Evolutionary conservation across 768 basidiomycete species (phyloP).

Genomic region (Arthromyces matolae): DNA sequence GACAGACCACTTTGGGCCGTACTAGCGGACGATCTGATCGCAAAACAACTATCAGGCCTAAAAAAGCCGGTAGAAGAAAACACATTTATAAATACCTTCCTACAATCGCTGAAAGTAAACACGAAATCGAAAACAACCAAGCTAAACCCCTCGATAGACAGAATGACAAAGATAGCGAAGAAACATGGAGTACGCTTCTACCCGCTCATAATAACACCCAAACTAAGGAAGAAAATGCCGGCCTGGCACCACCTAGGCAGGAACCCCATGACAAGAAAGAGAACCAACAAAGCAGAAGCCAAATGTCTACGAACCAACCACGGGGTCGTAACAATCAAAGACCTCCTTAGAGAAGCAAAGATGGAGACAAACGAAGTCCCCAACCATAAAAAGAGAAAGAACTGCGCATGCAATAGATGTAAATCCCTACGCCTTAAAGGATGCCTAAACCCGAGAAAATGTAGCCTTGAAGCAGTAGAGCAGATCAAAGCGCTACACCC

Average conservation of each 20-base stretch:
- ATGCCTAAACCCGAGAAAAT: no score
- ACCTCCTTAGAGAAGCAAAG: not conserved
- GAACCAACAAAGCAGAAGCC: not conserved
- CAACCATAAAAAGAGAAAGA: not conserved
- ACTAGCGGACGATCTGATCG: not conserved
- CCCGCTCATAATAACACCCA: not conserved
- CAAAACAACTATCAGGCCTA: slow-evolving; percentile 9
- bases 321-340: not conserved
- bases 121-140: no score
- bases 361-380: not conserved
- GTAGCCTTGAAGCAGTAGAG: no score
- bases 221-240: not conserved
- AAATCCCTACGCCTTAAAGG: no score
- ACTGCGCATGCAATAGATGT: not conserved
- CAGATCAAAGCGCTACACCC: no score
- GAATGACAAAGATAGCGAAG: not conserved
- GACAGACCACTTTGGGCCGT: not conserved
- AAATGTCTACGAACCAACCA: not conserved
- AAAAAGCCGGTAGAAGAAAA: not conserved
- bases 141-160: not conserved
- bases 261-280: not conserved
- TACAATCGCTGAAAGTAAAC: not conserved
- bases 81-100: not conserved
- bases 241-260: not conserved
- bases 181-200: not conserved